Conservation (phyloP, 306 rosid genomes). For the Rubus parviflorus region DNA sequence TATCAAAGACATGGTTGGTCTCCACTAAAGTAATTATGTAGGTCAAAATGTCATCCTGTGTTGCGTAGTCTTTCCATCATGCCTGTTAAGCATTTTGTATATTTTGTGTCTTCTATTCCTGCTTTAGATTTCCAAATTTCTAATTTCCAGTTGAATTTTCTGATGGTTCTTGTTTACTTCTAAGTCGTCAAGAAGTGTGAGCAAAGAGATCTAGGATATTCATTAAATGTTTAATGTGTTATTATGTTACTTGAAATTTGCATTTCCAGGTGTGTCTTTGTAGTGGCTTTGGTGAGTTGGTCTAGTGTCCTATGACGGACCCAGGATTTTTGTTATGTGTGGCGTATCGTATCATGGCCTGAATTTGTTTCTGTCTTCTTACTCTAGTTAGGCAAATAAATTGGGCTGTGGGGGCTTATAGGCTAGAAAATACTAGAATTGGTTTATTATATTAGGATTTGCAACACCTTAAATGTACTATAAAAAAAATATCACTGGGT, state of each 20-base stretch:
- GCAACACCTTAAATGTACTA: neutral
- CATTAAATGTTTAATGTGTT: neutral
- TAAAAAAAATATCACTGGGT: neutral
- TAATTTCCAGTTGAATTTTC: constrained; percentile 5
- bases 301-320: neutral
- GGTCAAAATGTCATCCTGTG: neutral
- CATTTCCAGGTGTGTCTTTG: neutral
- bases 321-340: neutral
- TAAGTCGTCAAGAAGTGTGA: neutral
- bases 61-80: neutral
- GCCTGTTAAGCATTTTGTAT: neutral
- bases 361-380: neutral
- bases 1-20: neutral
- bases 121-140: neutral
- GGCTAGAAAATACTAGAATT: neutral
- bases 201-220: neutral
- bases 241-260: neutral
- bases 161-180: neutral
- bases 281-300: neutral
- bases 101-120: neutral
- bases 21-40: neutral
- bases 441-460: neutral
- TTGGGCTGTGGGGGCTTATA: neutral
- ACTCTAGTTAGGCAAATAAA: neutral
- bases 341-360: neutral